Evolutionary conservation across 2,329 filamentous ascomycete genomes (phyloP).

Genomic region (Lizonia empirigonia): DNA sequence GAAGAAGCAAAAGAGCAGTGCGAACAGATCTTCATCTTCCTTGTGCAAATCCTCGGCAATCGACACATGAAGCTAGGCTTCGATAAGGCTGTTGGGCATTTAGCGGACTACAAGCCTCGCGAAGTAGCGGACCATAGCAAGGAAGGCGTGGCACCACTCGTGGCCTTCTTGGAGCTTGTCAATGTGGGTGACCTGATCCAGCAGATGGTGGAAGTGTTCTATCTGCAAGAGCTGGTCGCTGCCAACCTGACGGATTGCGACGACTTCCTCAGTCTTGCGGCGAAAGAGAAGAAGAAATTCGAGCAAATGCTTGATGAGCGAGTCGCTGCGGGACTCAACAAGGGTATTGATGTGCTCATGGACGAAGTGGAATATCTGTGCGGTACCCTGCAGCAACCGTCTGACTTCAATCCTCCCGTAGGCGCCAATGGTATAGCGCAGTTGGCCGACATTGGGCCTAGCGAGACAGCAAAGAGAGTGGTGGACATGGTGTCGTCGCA

Average conservation of each 20-base stretch:
- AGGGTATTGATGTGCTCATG: conserved; percentile 97
- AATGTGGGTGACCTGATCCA: conserved; percentile 98
- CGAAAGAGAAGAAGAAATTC: conserved; percentile 96
- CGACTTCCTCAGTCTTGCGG: conserved; percentile 90
- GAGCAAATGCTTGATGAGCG: conserved; percentile 98
- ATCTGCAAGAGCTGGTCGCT: conserved; percentile 87
- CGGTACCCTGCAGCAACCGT: conserved; percentile 81
- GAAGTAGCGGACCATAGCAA: conserved; percentile 74
- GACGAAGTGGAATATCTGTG: conserved; percentile 96
- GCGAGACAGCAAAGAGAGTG: conserved; percentile 76
- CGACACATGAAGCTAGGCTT: conserved; percentile 92
- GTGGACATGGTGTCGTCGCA: conserved; percentile 86
- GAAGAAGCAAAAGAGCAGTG: conserved; percentile 88
- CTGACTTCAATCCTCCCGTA: conserved; percentile 82
- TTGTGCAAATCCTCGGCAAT: conserved; percentile 83
- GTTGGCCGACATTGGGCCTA: conserved; percentile 71
- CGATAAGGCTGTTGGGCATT: conserved; percentile 86
- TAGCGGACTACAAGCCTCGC: conserved; percentile 88
- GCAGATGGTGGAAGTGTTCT: conserved; percentile 99
- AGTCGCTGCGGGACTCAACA: conserved; percentile 93
- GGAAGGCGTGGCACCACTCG: conserved; percentile 82
- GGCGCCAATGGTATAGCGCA: conserved; percentile 42
- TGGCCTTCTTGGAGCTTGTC: conserved; percentile 95
- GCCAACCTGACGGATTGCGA: conserved; percentile 86
- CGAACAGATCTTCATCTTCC: conserved; percentile 80